Evolutionary conservation across 2,329 filamentous ascomycete species (phyloP).

Genomic region (Stenocarpella maydis): DNA sequence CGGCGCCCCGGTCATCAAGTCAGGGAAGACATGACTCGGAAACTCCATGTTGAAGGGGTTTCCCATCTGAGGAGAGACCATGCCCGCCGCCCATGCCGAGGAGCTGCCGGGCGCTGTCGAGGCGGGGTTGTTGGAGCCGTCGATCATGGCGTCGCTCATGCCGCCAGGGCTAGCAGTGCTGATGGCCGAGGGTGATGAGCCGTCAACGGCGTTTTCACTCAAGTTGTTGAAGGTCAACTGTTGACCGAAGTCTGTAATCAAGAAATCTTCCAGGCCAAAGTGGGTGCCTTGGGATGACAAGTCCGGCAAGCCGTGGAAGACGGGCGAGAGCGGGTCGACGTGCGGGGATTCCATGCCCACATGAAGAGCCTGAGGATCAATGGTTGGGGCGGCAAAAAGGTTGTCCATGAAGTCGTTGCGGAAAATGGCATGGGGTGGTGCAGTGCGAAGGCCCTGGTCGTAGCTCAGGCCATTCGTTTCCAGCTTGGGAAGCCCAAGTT

Average conservation of each 20-base stretch:
- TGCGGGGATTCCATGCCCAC: constrained; percentile 78
- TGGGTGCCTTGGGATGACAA: constrained; percentile 52
- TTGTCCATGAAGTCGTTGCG: constrained; percentile 73
- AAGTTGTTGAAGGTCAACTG: constrained; percentile 74
- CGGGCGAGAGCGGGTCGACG: constrained; percentile 69
- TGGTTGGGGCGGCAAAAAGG: constrained; percentile 72
- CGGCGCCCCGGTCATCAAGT: constrained; percentile 75
- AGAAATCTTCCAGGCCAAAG: constrained; percentile 30
- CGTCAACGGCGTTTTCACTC: constrained; percentile 85
- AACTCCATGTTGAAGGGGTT: constrained; percentile 80
- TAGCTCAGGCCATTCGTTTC: constrained; percentile 79
- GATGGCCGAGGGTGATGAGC: constrained; percentile 93
- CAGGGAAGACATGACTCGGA: constrained; percentile 77
- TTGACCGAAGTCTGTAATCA: constrained; percentile 67
- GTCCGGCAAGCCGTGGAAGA: constrained; percentile 64
- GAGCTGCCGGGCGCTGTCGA: constrained; percentile 58
- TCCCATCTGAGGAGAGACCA: constrained; percentile 73
- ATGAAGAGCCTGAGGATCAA: constrained; percentile 80
- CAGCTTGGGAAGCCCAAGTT: constrained; percentile 79
- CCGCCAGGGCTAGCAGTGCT: constrained; percentile 93
- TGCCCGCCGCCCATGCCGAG: constrained; percentile 74
- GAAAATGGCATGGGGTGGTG: constrained; percentile 72
- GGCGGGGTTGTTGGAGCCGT: constrained; percentile 75
- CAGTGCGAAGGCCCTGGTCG: constrained; percentile 77
- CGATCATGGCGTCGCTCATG: constrained; percentile 90